Percentiles rank a stretch among this genome's conserved stretches.
Conservation (phyloP, 169 alveolate genomes). For the Blepharisma undulans region DNA sequence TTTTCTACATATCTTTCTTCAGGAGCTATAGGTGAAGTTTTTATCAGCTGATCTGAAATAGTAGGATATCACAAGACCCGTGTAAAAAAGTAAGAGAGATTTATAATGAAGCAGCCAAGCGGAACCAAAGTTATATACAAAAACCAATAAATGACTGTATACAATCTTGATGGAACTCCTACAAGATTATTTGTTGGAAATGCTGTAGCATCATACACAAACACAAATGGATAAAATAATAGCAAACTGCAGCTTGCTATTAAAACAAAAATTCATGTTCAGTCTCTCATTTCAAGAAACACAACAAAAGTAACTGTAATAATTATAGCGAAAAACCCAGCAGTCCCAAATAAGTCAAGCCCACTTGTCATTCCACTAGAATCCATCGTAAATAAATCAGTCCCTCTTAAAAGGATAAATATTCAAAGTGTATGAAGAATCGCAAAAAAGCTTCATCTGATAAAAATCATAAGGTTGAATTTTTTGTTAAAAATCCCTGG, state of each 20-base stretch:
- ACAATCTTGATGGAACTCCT: slow-evolving; percentile 83
- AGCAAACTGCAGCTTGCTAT: neutral
- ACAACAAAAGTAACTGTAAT: neutral
- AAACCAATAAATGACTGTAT: slow-evolving; percentile 55
- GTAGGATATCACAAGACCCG: slow-evolving; percentile 16
- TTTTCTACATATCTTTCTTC: neutral
- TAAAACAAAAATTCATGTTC: neutral
- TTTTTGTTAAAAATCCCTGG: slow-evolving; percentile 3
- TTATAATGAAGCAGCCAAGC: neutral
- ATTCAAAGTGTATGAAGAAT: slow-evolving; percentile 2
- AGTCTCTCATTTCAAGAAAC: neutral
- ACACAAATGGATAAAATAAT: neutral
- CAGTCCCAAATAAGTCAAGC: neutral
- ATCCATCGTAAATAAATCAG: neutral
- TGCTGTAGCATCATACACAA: neutral
- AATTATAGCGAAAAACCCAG: neutral
- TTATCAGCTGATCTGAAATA: neutral
- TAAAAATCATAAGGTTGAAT: slow-evolving; percentile 9
- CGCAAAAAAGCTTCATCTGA: neutral
- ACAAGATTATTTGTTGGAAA: slow-evolving; percentile 4
- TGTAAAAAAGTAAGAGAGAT: neutral
- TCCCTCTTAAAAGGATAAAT: neutral
- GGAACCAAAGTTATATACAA: slow-evolving; percentile 44
- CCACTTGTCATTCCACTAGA: neutral
- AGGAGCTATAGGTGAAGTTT: neutral